Base-by-base conservation (phyloP, 1,284 basidiomycete species). In the Ganoderma boninense region DNA sequence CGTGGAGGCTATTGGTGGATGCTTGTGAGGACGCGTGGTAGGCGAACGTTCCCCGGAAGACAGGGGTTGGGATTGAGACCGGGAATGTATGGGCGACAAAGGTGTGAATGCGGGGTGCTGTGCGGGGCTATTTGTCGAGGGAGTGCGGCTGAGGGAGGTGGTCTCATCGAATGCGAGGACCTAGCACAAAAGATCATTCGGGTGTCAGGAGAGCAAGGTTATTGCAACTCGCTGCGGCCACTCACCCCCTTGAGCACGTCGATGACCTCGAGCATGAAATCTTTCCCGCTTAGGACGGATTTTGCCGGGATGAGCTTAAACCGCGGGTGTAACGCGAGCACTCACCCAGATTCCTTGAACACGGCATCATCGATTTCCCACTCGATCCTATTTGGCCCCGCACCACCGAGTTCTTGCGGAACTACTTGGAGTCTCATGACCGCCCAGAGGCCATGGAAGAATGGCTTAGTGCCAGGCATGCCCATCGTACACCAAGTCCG, bases 291-390 rank as follows among this genome's bases (percentile, higher is more conserved):
- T 80, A 70, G 74, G 63, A 61, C 70, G 72, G 75, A 69, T 64
- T 69, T 71, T 66, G 60, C 72, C 76, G 74, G 71, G 49, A 60
- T 38, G 69, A 69, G 66, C 60, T 49, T 69, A 67, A 68, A 73
- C 62, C 66, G 71, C 68, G 71, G 72, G 67, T 68, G 73, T 62
- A 68, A 59, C 62, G 65, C 63, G 38, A 59, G 57, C 68, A 87
- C 92, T 85, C 84, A 93, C 92, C 91, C 93, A 75, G 93, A 87
- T 81, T 95, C 93, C 78, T 93, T 92, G 82, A 94, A 92, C 40
- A 95, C 92, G 43, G 92, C 92, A 82, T 95, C 93, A 79, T 95
- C 93, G 49, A 95, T 84, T 81, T 93, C 91, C 93, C 93, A 95
- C 79, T 91, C 86, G 69, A 94, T 89, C 76, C 85, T 84, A 76